A percentile compares a stretch with the other conserved stretches of the same genome.
Evolutionary conservation across 2,329 filamentous ascomycete species (phyloP).

Genomic region (Calonectria hawksworthii): DNA sequence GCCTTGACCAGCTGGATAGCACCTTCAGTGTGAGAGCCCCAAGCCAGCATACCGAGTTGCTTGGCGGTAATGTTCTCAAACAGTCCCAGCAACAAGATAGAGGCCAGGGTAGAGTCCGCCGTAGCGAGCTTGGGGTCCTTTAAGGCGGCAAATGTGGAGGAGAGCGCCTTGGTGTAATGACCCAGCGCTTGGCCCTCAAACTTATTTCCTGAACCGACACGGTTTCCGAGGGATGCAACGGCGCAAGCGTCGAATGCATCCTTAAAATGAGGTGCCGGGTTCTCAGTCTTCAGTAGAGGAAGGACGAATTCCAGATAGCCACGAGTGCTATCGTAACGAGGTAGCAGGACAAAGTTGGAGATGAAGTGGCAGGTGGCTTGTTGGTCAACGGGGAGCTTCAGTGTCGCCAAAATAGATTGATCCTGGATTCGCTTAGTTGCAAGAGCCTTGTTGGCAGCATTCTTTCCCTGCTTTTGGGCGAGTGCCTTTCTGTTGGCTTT

Average conservation of each 20-base stretch:
- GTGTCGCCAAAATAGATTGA: slow-evolving; percentile 46
- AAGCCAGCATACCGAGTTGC: slow-evolving; percentile 68
- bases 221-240: slow-evolving; percentile 69
- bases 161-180: slow-evolving; percentile 69
- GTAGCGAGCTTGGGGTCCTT: slow-evolving; percentile 63
- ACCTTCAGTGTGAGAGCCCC: slow-evolving; percentile 75
- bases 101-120: slow-evolving; percentile 70
- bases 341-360: slow-evolving; percentile 71
- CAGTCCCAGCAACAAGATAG: slow-evolving; percentile 71
- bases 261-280: slow-evolving; percentile 62
- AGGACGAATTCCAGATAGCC: slow-evolving; percentile 73
- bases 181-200: slow-evolving; percentile 59
- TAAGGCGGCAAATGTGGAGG: slow-evolving; percentile 66
- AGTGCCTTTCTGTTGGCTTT: slow-evolving; percentile 66
- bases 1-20: slow-evolving; percentile 73
- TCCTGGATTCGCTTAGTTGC: slow-evolving; percentile 37
- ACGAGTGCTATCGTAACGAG: slow-evolving; percentile 62
- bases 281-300: slow-evolving; percentile 65
- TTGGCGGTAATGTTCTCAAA: slow-evolving; percentile 73
- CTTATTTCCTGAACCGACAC: slow-evolving; percentile 52
- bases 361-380: slow-evolving; percentile 72
- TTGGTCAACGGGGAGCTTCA: slow-evolving; percentile 65
- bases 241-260: slow-evolving; percentile 73
- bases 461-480: slow-evolving; percentile 52
- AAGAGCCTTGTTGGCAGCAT: slow-evolving; percentile 29